Conservation (phyloP, 2,329 filamentous ascomycete genomes). For the Neurospora crassa region DNA sequence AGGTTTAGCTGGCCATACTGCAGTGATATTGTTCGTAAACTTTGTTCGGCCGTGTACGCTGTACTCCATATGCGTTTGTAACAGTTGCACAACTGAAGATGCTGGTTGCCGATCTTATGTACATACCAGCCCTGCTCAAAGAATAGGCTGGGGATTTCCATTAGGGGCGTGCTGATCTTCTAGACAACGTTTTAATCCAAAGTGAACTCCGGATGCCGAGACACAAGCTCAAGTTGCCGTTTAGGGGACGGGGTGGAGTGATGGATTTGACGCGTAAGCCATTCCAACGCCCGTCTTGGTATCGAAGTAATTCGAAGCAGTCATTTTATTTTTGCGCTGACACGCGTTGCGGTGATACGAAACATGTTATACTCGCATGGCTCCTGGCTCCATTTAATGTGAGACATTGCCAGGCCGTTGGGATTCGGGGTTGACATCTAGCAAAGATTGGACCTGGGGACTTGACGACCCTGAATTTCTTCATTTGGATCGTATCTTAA, state of each 20-base stretch:
- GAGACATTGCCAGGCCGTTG: background rate
- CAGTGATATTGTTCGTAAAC: background rate
- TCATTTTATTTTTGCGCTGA: background rate
- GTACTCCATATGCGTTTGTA: background rate
- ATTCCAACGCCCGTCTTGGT: background rate
- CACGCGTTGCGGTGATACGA: background rate
- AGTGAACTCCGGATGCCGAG: background rate
- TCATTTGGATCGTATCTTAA: background rate
- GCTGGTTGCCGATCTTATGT: background rate
- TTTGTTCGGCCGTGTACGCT: background rate
- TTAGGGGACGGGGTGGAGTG: background rate
- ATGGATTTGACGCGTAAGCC: background rate
- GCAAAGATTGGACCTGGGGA: background rate
- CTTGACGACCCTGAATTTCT: background rate
- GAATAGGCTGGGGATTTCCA: background rate
- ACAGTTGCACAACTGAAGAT: background rate
- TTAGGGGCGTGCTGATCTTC: background rate
- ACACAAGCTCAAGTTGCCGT: background rate
- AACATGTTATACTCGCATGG: background rate
- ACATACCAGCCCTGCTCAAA: background rate
- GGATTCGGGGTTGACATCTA: background rate
- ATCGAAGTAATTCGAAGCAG: background rate
- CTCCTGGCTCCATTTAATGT: background rate
- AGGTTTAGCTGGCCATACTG: background rate
- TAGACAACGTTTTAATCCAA: background rate